These are phyloP conservation scores for Beauveria scarabaeidicola DNA, from an alignment of 2,329 filamentous ascomycete genomes.

Conservation along the genomic window DNA sequence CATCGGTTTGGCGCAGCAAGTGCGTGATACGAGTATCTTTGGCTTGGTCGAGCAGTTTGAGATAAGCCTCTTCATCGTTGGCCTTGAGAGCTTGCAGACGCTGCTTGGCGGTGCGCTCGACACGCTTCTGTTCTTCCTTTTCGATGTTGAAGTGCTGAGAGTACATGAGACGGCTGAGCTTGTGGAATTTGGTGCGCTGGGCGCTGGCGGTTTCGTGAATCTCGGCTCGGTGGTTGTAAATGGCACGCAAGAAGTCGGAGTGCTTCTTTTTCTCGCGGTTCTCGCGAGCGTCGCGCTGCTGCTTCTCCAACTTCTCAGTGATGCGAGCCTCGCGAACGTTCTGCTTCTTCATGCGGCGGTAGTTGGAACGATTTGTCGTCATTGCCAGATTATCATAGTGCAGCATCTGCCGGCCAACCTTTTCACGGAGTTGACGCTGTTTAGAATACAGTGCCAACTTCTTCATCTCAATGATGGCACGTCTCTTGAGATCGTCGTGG, in stretches of 20 bases:
- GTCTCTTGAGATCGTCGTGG: slow-evolving; percentile 77
- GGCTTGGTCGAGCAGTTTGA: slow-evolving; percentile 94
- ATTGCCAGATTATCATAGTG: slow-evolving; percentile 94
- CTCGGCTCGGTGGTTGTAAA: slow-evolving; percentile 73
- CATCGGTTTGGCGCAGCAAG: slow-evolving; percentile 90
- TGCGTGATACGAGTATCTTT: slow-evolving; percentile 99
- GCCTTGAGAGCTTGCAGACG: slow-evolving; percentile 98
- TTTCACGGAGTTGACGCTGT: slow-evolving; percentile 76
- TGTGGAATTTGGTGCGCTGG: slow-evolving; percentile 69
- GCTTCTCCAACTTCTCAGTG: slow-evolving; percentile 97
- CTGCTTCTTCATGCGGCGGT: slow-evolving; percentile 95
- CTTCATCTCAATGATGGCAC: slow-evolving; percentile 93
- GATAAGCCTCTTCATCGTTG: slow-evolving; percentile 97
- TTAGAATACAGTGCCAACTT: slow-evolving; percentile 79
- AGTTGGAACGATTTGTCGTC: slow-evolving; percentile 86
- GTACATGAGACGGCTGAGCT: slow-evolving; percentile 83
- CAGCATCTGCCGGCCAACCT: slow-evolving; percentile 85
- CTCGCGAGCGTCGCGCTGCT: slow-evolving; percentile 92
- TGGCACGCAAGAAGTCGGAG: slow-evolving; percentile 79
- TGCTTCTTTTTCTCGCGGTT: slow-evolving; percentile 98
- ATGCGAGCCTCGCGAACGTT: slow-evolving; percentile 90
- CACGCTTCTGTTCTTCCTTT: slow-evolving; percentile 97
- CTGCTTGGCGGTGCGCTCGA: slow-evolving; percentile 96
- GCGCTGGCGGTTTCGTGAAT: slow-evolving; percentile 58
- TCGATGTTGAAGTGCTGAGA: slow-evolving; percentile 91